These are phyloP conservation scores for Penicillium sp. DNA, from an alignment of 2,329 filamentous ascomycete genomes.

Conservation along the genomic window DNA sequence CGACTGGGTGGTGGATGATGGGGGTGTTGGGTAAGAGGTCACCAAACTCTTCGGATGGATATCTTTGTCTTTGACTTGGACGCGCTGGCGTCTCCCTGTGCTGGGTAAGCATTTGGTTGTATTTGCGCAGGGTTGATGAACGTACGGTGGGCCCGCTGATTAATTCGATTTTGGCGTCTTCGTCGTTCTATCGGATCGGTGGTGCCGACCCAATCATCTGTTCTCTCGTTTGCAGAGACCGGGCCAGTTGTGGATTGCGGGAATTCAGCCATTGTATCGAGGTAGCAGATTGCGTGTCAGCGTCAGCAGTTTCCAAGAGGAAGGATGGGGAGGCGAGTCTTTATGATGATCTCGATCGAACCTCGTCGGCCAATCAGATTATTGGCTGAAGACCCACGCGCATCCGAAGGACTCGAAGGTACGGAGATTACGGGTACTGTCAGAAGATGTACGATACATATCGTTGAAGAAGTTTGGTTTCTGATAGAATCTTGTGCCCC, in stretches of 20 bases:
- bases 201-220: slow-evolving; percentile 28
- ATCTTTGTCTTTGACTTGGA: slow-evolving; percentile 10
- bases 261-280: slow-evolving; percentile 4
- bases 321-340: slow-evolving; percentile 1
- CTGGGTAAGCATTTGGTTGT: not conserved
- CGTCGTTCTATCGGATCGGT: slow-evolving; percentile 29
- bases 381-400: not conserved
- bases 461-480: too few relatives aligned
- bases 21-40: not conserved
- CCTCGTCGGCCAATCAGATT: slow-evolving; percentile 3
- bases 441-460: not conserved
- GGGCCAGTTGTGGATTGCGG: not conserved
- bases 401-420: not conserved
- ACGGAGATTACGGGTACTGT: not conserved
- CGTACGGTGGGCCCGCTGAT: slow-evolving; percentile 33
- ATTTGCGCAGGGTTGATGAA: not conserved
- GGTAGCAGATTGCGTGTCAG: not conserved
- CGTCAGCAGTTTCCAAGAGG: not conserved
- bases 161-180: slow-evolving; percentile 32
- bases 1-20: not conserved
- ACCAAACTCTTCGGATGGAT: slow-evolving; percentile 14
- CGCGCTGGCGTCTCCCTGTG: slow-evolving; percentile 25
- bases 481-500: too few relatives aligned
- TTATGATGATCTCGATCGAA: not conserved
- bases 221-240: not conserved